Conservation (phyloP, 2,329 filamentous ascomycete species). For the Colletotrichum endophyticum region DNA sequence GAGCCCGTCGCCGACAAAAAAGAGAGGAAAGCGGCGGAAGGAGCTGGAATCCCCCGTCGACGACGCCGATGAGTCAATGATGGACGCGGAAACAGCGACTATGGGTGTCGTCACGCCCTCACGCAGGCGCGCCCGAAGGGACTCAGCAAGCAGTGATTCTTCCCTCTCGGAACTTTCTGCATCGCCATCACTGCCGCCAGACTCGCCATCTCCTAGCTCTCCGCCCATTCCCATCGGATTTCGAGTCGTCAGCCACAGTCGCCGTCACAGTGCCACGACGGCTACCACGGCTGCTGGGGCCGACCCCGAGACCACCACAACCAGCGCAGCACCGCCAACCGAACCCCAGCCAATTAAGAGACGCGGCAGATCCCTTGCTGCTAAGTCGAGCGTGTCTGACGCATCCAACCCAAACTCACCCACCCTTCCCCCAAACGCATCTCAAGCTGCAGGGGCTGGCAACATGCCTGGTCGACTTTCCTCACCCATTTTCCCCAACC, state of each 20-base stretch:
- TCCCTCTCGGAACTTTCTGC: slow-evolving; percentile 43
- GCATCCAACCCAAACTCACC: slow-evolving; percentile 40
- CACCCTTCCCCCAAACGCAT: slow-evolving; percentile 26
- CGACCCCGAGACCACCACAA: slow-evolving; percentile 19
- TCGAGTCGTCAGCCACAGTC: slow-evolving; percentile 21
- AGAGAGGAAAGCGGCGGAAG: neutral
- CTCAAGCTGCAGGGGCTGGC: slow-evolving; percentile 29
- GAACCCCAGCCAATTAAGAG: slow-evolving; percentile 42
- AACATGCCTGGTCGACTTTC: slow-evolving; percentile 45
- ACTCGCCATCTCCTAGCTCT: slow-evolving; percentile 39
- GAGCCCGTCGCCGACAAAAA: slow-evolving; percentile 17
- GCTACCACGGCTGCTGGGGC: slow-evolving; percentile 20
- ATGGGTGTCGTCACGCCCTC: slow-evolving; percentile 32
- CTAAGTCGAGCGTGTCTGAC: slow-evolving; percentile 41
- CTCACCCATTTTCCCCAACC: slow-evolving; percentile 35
- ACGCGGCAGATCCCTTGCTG: slow-evolving; percentile 43
- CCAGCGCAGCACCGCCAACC: slow-evolving; percentile 19
- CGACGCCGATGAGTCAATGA: neutral
- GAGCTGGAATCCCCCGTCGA: neutral
- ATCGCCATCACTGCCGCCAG: slow-evolving; percentile 30
- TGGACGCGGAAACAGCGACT: neutral
- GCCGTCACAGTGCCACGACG: slow-evolving; percentile 21
- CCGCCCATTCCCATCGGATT: slow-evolving; percentile 19
- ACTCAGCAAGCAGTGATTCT: slow-evolving; percentile 46
- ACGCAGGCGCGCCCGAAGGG: slow-evolving; percentile 36